Evolutionary conservation across 495 filamentous ascomycete genomes (phyloP).

Genomic region (Trichoderma asperelloides): DNA sequence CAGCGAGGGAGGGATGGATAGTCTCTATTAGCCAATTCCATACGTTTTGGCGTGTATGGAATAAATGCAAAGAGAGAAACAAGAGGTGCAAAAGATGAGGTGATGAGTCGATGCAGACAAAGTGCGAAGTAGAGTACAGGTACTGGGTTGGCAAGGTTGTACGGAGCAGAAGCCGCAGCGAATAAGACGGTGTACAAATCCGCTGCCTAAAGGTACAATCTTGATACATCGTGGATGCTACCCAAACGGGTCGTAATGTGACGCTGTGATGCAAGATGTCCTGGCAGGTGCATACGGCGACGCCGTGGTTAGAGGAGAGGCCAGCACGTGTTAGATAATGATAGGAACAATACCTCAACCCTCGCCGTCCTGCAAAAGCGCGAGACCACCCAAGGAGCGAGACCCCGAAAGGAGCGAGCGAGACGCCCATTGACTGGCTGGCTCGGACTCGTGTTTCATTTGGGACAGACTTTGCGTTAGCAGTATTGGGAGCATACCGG

Average conservation of each 20-base stretch:
- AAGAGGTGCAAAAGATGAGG: background rate
- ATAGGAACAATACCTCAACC: background rate
- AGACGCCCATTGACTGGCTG: background rate
- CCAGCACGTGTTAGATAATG: background rate
- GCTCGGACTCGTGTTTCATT: background rate
- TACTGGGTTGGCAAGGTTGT: background rate
- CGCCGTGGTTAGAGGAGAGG: conserved; percentile 7
- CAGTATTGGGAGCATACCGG: too few species aligned
- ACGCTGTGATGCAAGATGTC: conserved; percentile 7
- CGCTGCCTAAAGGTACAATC: conserved; percentile 5
- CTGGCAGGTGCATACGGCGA: conserved; percentile 7
- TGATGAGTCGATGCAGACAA: background rate
- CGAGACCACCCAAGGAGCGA: background rate
- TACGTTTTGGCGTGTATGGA: background rate
- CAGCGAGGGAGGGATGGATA: background rate
- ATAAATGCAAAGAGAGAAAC: background rate
- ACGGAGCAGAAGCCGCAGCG: background rate
- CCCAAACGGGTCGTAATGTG: background rate
- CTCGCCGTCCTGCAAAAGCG: background rate
- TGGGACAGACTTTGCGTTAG: too few species aligned
- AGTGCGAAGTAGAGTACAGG: background rate
- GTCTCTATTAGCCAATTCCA: background rate
- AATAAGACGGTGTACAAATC: background rate
- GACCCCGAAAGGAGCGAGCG: too few species aligned
- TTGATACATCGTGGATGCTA: background rate